Evolutionary conservation across 495 filamentous ascomycete species (phyloP), one percentile per base, ranked within the genome.

Genomic region (Sporormia fimetaria): DNA sequence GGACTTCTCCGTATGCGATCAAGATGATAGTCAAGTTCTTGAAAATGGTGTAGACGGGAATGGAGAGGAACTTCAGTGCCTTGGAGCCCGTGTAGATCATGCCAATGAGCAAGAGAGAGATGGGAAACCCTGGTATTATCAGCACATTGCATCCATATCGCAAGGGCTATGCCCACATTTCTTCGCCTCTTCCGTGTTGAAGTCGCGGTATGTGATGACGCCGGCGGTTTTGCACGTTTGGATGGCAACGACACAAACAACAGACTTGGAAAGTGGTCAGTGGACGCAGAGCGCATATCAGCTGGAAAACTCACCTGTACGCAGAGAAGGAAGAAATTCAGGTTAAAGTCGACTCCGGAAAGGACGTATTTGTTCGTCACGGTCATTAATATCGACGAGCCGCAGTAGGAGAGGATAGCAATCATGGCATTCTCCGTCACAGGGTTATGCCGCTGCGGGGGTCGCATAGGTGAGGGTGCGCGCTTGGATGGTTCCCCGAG

Each of bases 41-140:
- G 75, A 99, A 99, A 62, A 99, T 99, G 35, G 90, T 99, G 67
- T 99, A 99, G 3, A 99, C 90, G 9, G 90, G 90, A 37, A 99
- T 93, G 12, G 85, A 94, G 42, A 99, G 80, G 66, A 77, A 96
- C 62, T 95, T 87, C 34, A 99, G 78, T 15, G 90, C 88, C 67
- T 95, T 95, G 59, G 83, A 87, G 57, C 83, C 77, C 33, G 90
- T 96, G 69, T 96, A 99, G 64, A 96, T 99, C 88, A 95, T 99
- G 52, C 87, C 87, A 60, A 99, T 92, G 44, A 99, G 78, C 40
- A 95, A 78, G 29, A 96, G 68, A 32, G 92, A 95, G 58, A 99
- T 85, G 28, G 90, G 90, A 62, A 99, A 99, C 90, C 87, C 86
- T 94, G 55, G 25, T 14, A 17, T n/a, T 14, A 16, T 46, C 21